Evolutionary conservation across 495 filamentous ascomycete species (phyloP), one percentile per base, ranked within the genome.

Genomic region (Aspergillus olivimuriae): DNA sequence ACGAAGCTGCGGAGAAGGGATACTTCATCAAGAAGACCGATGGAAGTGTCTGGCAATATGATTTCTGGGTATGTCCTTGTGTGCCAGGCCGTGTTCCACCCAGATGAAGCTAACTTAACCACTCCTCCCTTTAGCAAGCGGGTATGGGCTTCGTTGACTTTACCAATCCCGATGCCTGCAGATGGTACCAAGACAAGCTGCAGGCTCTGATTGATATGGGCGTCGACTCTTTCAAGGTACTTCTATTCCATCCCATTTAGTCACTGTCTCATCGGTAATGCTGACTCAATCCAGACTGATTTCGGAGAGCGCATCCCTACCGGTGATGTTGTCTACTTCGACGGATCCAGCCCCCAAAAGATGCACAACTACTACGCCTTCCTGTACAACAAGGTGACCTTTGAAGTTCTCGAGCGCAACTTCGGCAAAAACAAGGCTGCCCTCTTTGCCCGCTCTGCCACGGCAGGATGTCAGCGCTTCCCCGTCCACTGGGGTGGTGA

Each of bases 351-450:
- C 35, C 44, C 44, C 4, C 20, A 40, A 14, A 46, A 46, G 20
- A 46, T 46, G 44, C 44, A 46, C 35, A 46, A 46, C 24, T 46
- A 46, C 44, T 46, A 46, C 28, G 1, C 44, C 36, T 46, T 34
- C 44, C 36, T 46, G 15, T 46, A 46, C 36, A 46, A 46, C 35
- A 46, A 46, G 16, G 44, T 46, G 11, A 46, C 44, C 10, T 46
- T 46, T 12, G 44, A 46, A n/a, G 44, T 46, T 14, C 26, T 46
- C 3, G 23, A 15, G 4, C 20, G 18, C 16, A 46, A 46, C 44
- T 46, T 39, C 24, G 44, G 44, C 26, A 2, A 11, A 11, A 34
- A 46, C 28, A 46, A 46, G 17, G 44, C 44, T n/a, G 44, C 44
- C 1, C 44, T 46, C 17, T 46, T 46, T 36, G 44, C 44, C 4